phyloP scores from a whole-genome alignment of 2,329 filamentous ascomycete species.

The Fusarium poae region DNA sequence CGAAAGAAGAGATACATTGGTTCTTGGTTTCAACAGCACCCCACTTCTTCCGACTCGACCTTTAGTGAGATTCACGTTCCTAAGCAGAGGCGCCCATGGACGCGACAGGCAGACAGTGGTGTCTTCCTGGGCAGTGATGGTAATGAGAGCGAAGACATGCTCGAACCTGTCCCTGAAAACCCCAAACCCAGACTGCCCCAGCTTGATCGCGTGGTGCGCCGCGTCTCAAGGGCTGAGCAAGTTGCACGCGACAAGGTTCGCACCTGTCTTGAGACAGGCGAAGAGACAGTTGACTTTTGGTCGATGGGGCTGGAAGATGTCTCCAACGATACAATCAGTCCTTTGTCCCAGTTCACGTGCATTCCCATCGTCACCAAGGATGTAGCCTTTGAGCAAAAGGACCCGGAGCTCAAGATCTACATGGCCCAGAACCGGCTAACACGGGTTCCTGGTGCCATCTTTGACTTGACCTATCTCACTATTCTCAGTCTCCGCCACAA shows the following conservation, averaged over 20 bases:
- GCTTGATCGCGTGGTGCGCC: conserved; percentile 51
- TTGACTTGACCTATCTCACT: conserved; percentile 71
- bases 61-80: conserved; percentile 57
- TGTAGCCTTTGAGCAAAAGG: conserved; percentile 70
- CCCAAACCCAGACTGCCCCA: conserved; percentile 56
- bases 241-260: conserved; percentile 62
- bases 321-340: conserved; percentile 68
- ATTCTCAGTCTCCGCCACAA: conserved; percentile 77
- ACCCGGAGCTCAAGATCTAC: conserved; percentile 71
- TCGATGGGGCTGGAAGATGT: conserved; percentile 66
- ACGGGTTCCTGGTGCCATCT: conserved; percentile 70
- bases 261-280: conserved; percentile 68
- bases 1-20: conserved; percentile 74
- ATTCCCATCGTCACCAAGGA: conserved; percentile 68
- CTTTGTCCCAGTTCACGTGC: conserved; percentile 66
- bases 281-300: conserved; percentile 73
- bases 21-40: conserved; percentile 75
- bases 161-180: conserved; percentile 52
- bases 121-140: conserved; percentile 76
- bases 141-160: conserved; percentile 59
- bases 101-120: conserved; percentile 75
- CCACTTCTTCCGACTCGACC: conserved; percentile 63
- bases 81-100: conserved; percentile 65
- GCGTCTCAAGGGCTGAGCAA: conserved; percentile 58
- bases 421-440: conserved; percentile 70